Evolutionary conservation across 108 stramenopile species (phyloP).

Genomic region (Discostella pseudostelligera): DNA sequence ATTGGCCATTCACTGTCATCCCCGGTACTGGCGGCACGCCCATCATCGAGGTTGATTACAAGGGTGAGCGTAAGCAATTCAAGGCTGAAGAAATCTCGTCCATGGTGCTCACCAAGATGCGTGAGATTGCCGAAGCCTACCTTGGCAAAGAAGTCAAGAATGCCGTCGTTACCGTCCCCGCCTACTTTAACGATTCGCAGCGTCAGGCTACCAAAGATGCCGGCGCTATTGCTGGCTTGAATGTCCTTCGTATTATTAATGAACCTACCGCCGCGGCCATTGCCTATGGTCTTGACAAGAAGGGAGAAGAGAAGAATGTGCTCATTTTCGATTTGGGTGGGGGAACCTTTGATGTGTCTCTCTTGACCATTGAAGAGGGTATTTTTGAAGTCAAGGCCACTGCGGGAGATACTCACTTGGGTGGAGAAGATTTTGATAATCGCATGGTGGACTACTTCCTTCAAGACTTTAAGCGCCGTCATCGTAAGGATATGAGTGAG

Average conservation of each 20-base stretch:
- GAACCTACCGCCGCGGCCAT: constrained; percentile 99
- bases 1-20: constrained; percentile 95
- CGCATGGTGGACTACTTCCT: constrained; percentile 96
- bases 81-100: constrained; percentile 99
- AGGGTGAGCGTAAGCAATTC: constrained; percentile 97
- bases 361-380: constrained; percentile 99
- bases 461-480: constrained; percentile 94
- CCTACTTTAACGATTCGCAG: constrained; percentile 99
- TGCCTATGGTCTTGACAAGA: constrained; percentile 97
- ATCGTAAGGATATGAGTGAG: constrained; percentile 85
- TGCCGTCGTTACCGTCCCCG: constrained; percentile 99
- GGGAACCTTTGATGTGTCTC: constrained; percentile 97
- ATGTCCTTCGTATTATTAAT: constrained; percentile 99
- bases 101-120: constrained; percentile 99
- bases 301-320: constrained; percentile 96
- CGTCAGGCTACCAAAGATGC: constrained; percentile 99
- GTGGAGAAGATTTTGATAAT: constrained; percentile 99
- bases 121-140: constrained; percentile 98
- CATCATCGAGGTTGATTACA: constrained; percentile 91
- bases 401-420: constrained; percentile 98
- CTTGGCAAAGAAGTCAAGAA: constrained; percentile 99
- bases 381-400: constrained; percentile 99
- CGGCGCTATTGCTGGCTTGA: constrained; percentile 95
- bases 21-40: constrained; percentile 92
- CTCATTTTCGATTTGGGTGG: constrained; percentile 99